Percentiles rank a stretch among this genome's conserved stretches.
phyloP scores from a whole-genome alignment of 169 alveolate genomes.

The Eimeria brunetti region DNA sequence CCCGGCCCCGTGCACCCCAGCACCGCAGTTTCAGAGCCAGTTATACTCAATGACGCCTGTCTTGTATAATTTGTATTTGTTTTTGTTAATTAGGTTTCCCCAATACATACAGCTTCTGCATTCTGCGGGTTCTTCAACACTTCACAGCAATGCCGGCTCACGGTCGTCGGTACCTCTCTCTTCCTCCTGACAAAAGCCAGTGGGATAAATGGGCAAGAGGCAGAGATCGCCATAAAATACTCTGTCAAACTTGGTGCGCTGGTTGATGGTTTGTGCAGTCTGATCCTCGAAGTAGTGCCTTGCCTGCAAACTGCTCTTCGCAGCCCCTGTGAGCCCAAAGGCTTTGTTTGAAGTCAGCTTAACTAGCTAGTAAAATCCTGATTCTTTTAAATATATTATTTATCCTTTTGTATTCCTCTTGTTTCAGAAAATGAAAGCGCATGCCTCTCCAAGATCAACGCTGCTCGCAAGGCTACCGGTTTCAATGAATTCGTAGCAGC shows the following conservation, averaged over 20 bases:
- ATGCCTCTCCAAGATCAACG: neutral
- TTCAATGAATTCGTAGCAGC: neutral
- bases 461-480: neutral
- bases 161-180: neutral
- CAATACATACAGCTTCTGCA: neutral
- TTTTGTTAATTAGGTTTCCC: neutral
- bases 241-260: neutral
- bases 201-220: neutral
- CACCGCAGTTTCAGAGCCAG: neutral
- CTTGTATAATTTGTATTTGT: neutral
- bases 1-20: neutral
- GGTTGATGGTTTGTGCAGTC: neutral
- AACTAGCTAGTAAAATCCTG: too few species aligned
- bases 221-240: neutral
- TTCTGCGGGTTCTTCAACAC: neutral
- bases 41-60: neutral
- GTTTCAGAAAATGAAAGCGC: neutral
- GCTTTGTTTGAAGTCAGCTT: too few species aligned
- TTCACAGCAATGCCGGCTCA: neutral
- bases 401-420: too few species aligned
- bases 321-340: too few species aligned
- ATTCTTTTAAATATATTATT: neutral
- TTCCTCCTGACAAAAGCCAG: neutral
- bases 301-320: neutral
- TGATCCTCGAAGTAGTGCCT: neutral